phyloP scores from a whole-genome alignment of 768 basidiomycete genomes.

The Pleurotus platypus region DNA sequence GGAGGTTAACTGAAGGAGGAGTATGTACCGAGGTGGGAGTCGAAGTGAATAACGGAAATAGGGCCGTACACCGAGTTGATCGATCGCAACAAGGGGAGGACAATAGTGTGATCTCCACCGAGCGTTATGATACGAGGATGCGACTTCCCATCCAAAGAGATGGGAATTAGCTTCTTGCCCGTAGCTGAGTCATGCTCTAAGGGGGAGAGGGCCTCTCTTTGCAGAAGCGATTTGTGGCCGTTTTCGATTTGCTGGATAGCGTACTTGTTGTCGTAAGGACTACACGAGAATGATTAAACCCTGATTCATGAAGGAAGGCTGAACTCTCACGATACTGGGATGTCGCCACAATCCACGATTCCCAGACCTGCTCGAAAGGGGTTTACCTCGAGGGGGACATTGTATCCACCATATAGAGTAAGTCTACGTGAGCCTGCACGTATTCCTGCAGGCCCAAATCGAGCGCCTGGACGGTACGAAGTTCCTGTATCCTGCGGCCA shows the following conservation, averaged over 20 bases:
- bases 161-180: constrained; percentile 51
- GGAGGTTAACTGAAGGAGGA: constrained; percentile 12
- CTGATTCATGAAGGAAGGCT: neutral
- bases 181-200: constrained; percentile 61
- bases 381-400: constrained; percentile 69
- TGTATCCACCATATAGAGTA: constrained; percentile 75
- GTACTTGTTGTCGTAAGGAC: constrained; percentile 68
- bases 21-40: constrained; percentile 59
- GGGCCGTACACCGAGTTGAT: constrained; percentile 75
- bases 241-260: constrained; percentile 75
- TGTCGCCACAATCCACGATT: constrained; percentile 77
- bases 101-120: constrained; percentile 88
- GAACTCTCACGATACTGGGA: constrained; percentile 54
- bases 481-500: constrained; percentile 59
- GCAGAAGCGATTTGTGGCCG: constrained; percentile 68
- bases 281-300: constrained; percentile 11
- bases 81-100: constrained; percentile 56
- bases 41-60: constrained; percentile 84
- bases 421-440: constrained; percentile 74
- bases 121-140: constrained; percentile 82
- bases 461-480: constrained; percentile 78
- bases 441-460: constrained; percentile 84
- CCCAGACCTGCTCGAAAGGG: constrained; percentile 67
- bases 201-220: constrained; percentile 57
- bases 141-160: constrained; percentile 65